Evolutionary conservation across 371 early-diverging fungal genomes (phyloP), one percentile per base, ranked within the genome.

Genomic region (Mortierella sp.): DNA sequence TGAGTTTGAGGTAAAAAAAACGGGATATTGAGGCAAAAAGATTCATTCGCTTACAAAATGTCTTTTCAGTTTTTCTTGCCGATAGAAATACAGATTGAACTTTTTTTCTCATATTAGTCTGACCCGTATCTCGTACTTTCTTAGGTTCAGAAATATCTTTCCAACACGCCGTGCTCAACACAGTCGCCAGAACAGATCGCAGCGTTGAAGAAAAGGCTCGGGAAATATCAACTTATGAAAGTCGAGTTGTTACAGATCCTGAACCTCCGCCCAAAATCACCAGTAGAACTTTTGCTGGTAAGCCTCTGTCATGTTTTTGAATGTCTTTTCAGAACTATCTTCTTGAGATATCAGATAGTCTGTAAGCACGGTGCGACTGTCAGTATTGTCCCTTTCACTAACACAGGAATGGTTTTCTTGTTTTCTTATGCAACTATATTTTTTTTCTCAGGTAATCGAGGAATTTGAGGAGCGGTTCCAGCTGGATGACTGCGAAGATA

Each of bases 1-100:
- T 24, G 78, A 76, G 50, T 80, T 80, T 48, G 80, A 80, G 80
- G 80, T 78, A 78, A 56, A 19, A 59, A 8, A 39, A 8, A 28
- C 14, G 17, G 21, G 46, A n/a, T 14, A 34, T 34, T 4, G 7
- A 14, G 11, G 34, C 7, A 34, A 34, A 14, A 1, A 34, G 37
- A 7, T 34, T 14, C 37, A 34, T 34, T 34, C n/a, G n/a, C n/a
- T n/a, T n/a, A n/a, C n/a, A n/a, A n/a, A n/a, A n/a, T n/a, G n/a
- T n/a, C n/a, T n/a, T n/a, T n/a, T n/a, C n/a, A n/a, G n/a, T n/a
- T n/a, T n/a, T n/a, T n/a, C n/a, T n/a, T n/a, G n/a, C n/a, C n/a
- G n/a, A n/a, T n/a, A n/a, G n/a, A n/a, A n/a, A n/a, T n/a, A n/a
- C n/a, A n/a, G n/a, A n/a, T n/a, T n/a, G n/a, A n/a, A n/a, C n/a